Base-by-base conservation (phyloP, 2,329 filamentous ascomycete genomes). In the Pseudogymnoascus sp. region DNA sequence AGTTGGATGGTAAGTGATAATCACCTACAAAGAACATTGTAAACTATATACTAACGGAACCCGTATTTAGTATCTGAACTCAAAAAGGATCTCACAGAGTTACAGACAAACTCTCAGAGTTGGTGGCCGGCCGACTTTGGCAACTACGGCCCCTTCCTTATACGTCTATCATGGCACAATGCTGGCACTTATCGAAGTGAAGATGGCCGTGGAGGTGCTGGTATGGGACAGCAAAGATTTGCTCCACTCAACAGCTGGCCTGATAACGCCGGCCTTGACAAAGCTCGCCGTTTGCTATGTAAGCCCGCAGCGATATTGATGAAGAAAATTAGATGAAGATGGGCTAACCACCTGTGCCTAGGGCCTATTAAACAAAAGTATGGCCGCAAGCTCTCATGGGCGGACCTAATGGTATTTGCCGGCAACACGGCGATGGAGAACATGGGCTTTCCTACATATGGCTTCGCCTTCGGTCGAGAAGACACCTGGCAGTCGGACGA, bases 321-420 rank as follows among this genome's bases (percentile, higher is more conserved):
- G 61, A 3, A 7, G 11, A 19, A 13, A 21, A 19, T 11, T 11
- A 62, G 15, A 8, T 47, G 44, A 28, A 17, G 21, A 28, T 17
- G 13, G 23, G n/a, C 28, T 57, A 53, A 44, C 23, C 35, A n/a
- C n/a, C 11, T 9, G 33, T 33, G 1, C 57, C 36, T 36, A 62
- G 61, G 82, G 80, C 83, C 83, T 62, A 83, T 86, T 73, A 86
- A 86, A 77, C 81, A 84, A 67, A 86, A 86, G 78, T 85, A 86
- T 66, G 83, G 83, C 68, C 80, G 78, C 76, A 83, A 83, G 76
- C 82, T 86, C 72, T 86, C 83, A 0, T 86, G 83, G 83, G 81
- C 83, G 8, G 83, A 86, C 68, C 74, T 86, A 66, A 74, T 82
- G 65, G 76, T 85, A 40, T 79, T 85, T 66, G 80, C 81, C 44